Conservation (phyloP, 768 basidiomycete genomes). For the Tylopilus felleus region DNA sequence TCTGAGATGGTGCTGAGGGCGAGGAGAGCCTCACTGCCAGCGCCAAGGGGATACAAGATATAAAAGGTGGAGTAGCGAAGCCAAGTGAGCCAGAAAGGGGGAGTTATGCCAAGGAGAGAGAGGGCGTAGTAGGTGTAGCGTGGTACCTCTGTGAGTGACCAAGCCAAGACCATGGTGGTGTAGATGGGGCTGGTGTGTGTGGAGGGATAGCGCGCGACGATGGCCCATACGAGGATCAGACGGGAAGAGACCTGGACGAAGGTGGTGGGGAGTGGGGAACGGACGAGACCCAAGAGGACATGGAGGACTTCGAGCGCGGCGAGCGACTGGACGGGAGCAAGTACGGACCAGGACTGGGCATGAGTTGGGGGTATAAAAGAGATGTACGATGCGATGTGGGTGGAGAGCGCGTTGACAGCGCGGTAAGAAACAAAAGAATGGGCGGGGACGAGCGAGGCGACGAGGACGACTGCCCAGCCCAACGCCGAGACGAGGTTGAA, state of each 20-base stretch:
- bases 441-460: constrained; percentile 61
- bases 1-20: constrained; percentile 71
- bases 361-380: constrained; percentile 42
- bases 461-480: constrained; percentile 74
- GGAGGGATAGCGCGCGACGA: constrained; percentile 38
- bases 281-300: constrained; percentile 72
- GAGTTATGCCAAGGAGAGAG: constrained; percentile 49
- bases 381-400: constrained; percentile 30
- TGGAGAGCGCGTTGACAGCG: constrained; percentile 38
- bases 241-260: constrained; percentile 76
- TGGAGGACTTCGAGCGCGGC: constrained; percentile 86
- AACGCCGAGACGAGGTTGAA: constrained; percentile 77
- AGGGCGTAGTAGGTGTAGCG: constrained; percentile 87
- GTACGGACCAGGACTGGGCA: constrained; percentile 56
- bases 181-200: constrained; percentile 77
- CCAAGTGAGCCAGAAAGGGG: constrained; percentile 61
- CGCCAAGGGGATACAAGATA: constrained; percentile 90
- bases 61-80: constrained; percentile 93
- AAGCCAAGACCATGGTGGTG: constrained; percentile 88
- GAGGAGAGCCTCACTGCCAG: constrained; percentile 84
- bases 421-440: constrained; percentile 12
- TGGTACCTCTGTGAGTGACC: constrained; percentile 88
- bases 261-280: constrained; percentile 73
- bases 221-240: constrained; percentile 82
- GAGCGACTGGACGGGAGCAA: constrained; percentile 75